Conservation (phyloP, 768 basidiomycete genomes). For the Asterophora parasitica region DNA sequence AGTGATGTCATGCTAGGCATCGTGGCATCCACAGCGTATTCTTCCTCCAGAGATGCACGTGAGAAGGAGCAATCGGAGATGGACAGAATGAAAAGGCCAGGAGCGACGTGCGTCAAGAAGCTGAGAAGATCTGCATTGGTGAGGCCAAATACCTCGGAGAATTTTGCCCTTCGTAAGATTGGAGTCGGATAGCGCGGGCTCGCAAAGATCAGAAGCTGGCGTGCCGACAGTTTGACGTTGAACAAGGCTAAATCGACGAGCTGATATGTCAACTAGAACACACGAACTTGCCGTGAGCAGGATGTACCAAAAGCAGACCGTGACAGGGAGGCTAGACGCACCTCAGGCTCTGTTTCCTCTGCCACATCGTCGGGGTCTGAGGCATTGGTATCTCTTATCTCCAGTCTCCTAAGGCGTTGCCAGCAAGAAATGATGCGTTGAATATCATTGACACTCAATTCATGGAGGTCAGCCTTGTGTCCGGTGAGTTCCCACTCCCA, state of each 20-base stretch:
- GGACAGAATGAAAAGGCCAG: not conserved
- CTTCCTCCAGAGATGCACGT: slow-evolving; percentile 7
- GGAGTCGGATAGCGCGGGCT: not conserved
- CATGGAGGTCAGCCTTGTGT: not conserved
- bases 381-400: not conserved
- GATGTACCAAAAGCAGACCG: too few relatives aligned
- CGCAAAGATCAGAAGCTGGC: slow-evolving; percentile 4
- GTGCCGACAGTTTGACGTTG: not conserved
- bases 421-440: slow-evolving; percentile 3
- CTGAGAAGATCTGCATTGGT: slow-evolving; percentile 9
- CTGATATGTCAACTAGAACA: too few relatives aligned
- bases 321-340: too few relatives aligned
- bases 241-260: not conserved
- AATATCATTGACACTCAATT: slow-evolving; percentile 6
- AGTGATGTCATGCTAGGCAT: slow-evolving; percentile 8
- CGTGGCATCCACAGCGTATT: slow-evolving; percentile 12
- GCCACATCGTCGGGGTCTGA: not conserved
- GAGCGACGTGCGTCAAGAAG: slow-evolving; percentile 9
- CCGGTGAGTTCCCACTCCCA: not conserved
- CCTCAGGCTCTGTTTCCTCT: not conserved
- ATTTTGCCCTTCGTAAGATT: not conserved
- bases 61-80: slow-evolving; percentile 7
- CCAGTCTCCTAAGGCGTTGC: slow-evolving; percentile 1
- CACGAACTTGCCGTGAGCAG: too few relatives aligned
- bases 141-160: slow-evolving; percentile 3